phyloP scores from a whole-genome alignment of 2,329 filamentous ascomycete species.

The Ilyonectria mors-panacis region DNA sequence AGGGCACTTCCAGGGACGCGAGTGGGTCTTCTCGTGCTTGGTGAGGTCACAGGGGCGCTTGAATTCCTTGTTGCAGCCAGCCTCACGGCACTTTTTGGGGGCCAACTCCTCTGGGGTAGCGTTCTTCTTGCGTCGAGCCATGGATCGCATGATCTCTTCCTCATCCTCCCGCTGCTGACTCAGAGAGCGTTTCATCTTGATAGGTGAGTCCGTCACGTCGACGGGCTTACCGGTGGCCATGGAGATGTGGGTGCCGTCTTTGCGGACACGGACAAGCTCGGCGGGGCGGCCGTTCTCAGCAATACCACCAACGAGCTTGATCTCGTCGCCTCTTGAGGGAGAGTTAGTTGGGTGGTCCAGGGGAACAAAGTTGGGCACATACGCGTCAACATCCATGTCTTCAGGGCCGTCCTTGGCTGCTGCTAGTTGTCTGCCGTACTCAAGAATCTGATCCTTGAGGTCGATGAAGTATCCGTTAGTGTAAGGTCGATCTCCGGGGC shows the following conservation, averaged over 20 bases:
- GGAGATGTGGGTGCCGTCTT: slow-evolving; percentile 84
- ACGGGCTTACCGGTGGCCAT: slow-evolving; percentile 79
- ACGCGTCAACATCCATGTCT: slow-evolving; percentile 72
- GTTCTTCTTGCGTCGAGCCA: slow-evolving; percentile 96
- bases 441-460: slow-evolving; percentile 91
- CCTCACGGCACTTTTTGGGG: slow-evolving; percentile 82
- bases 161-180: slow-evolving; percentile 82
- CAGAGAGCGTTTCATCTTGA: slow-evolving; percentile 75
- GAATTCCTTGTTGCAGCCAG: slow-evolving; percentile 90
- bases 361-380: slow-evolving; percentile 57
- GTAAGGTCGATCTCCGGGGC: slow-evolving; percentile 89
- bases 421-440: slow-evolving; percentile 89
- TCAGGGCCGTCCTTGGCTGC: slow-evolving; percentile 76
- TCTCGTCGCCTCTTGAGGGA: slow-evolving; percentile 69
- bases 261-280: slow-evolving; percentile 86
- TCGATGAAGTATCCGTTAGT: slow-evolving; percentile 98
- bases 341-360: slow-evolving; percentile 50
- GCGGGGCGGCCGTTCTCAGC: slow-evolving; percentile 85
- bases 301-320: slow-evolving; percentile 86
- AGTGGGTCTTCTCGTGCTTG: slow-evolving; percentile 98
- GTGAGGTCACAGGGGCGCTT: slow-evolving; percentile 97
- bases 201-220: slow-evolving; percentile 66
- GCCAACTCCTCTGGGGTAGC: slow-evolving; percentile 87
- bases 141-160: slow-evolving; percentile 88
- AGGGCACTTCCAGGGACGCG: slow-evolving; percentile 94